These are phyloP conservation scores for Golubevia pallescens DNA, from an alignment of 1,284 basidiomycete genomes.

Conservation along the genomic window DNA sequence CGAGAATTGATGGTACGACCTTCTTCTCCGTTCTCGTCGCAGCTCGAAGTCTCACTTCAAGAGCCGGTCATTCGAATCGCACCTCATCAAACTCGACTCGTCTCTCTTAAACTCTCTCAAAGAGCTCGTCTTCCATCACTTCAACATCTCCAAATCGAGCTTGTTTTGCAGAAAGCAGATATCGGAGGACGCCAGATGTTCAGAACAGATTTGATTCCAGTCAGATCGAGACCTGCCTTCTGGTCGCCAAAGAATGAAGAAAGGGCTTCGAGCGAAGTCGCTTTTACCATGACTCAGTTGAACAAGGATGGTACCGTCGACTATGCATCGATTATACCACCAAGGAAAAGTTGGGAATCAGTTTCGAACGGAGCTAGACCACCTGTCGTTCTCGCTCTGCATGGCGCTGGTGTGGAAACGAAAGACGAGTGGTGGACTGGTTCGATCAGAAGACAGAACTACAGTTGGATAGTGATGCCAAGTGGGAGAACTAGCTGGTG, in stretches of 20 bases:
- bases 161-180: too few relatives aligned
- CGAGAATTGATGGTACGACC: too few relatives aligned
- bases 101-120: not conserved
- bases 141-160: too few relatives aligned
- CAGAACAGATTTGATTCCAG: too few relatives aligned
- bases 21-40: too few relatives aligned
- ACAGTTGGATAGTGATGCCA: slow-evolving; percentile 76
- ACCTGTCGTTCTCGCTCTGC: slow-evolving; percentile 76
- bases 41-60: not conserved
- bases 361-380: too few relatives aligned
- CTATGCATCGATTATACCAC: slow-evolving; percentile 10
- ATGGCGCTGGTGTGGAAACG: slow-evolving; percentile 78
- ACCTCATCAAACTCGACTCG: not conserved
- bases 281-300: slow-evolving; percentile 17
- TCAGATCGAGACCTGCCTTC: not conserved
- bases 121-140: too few relatives aligned
- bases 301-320: slow-evolving; percentile 20
- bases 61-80: not conserved
- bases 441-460: slow-evolving; percentile 70
- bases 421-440: slow-evolving; percentile 70
- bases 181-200: too few relatives aligned
- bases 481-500: slow-evolving; percentile 71
- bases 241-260: not conserved
- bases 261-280: slow-evolving; percentile 10
- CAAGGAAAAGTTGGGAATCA: slow-evolving; percentile 14